phyloP scores from a whole-genome alignment of 2,329 filamentous ascomycete genomes.

The Nigrospora osmanthi region DNA sequence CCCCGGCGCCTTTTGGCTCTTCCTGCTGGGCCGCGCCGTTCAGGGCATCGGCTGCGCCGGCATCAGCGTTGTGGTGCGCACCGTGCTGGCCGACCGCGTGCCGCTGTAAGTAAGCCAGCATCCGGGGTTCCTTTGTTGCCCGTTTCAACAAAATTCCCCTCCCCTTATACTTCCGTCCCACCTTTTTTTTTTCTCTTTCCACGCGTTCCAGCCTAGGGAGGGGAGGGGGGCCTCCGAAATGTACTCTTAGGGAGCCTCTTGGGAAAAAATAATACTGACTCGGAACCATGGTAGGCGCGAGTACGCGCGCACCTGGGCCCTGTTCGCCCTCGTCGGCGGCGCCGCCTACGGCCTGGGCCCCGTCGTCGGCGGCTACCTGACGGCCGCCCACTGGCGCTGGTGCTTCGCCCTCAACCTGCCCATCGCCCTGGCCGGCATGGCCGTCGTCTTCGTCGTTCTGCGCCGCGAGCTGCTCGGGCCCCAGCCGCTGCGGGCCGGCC shows the following conservation, averaged over 20 bases:
- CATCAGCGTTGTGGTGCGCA: conserved; percentile 50
- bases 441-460: conserved; percentile 48
- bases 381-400: conserved; percentile 53
- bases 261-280: too few relatives aligned
- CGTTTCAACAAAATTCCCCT: too few relatives aligned
- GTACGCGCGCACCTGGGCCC: conserved; percentile 53
- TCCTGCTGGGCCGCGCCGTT: conserved; percentile 55
- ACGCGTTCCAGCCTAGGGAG: too few relatives aligned
- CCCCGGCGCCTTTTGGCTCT: conserved; percentile 41
- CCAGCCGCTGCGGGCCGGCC: conserved; percentile 33
- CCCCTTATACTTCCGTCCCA: too few relatives aligned
- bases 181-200: too few relatives aligned
- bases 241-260: too few relatives aligned
- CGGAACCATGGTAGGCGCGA: too few relatives aligned
- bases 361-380: conserved; percentile 51
- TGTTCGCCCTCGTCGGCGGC: conserved; percentile 53
- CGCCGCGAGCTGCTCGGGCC: conserved; percentile 50
- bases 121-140: too few relatives aligned
- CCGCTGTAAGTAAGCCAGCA: too few relatives aligned
- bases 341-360: conserved; percentile 54
- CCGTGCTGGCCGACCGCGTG: conserved; percentile 59
- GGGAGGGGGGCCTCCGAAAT: too few relatives aligned
- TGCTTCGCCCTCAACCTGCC: conserved; percentile 60
- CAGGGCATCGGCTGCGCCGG: conserved; percentile 57
- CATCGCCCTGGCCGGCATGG: conserved; percentile 40